These are phyloP conservation scores for Cladosporium phlei DNA, from an alignment of 2,329 filamentous ascomycete species.

Conservation along the genomic window DNA sequence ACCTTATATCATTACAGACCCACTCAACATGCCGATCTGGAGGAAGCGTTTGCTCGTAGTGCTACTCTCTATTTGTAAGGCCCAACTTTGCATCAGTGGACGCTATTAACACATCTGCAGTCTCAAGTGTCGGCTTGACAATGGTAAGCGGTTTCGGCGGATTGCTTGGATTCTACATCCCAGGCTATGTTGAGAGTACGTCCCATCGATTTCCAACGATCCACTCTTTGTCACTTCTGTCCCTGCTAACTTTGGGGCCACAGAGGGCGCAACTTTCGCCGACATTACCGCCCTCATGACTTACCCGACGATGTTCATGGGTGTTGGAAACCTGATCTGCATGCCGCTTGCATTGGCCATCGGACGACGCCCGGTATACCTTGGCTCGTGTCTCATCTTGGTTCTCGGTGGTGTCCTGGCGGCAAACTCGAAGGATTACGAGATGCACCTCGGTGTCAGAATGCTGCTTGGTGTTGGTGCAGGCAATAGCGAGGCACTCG, in stretches of 20 bases:
- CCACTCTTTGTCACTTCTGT: neutral
- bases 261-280: constrained; percentile 34
- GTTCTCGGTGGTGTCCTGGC: constrained; percentile 26
- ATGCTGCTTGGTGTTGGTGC: constrained; percentile 31
- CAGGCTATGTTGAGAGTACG: constrained; percentile 31
- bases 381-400: constrained; percentile 27
- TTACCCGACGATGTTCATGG: constrained; percentile 29
- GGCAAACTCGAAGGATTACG: constrained; percentile 21
- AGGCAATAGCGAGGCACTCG: constrained; percentile 23
- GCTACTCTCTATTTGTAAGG: constrained; percentile 27
- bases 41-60: constrained; percentile 29
- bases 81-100: neutral
- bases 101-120: constrained; percentile 22
- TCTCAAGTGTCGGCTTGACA: constrained; percentile 37
- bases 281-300: constrained; percentile 38
- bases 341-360: constrained; percentile 34
- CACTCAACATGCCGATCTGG: constrained; percentile 28
- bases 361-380: constrained; percentile 31
- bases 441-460: constrained; percentile 27
- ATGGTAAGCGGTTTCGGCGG: constrained; percentile 41
- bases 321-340: constrained; percentile 30
- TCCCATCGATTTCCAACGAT: neutral
- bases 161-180: constrained; percentile 40
- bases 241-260: neutral
- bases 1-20: constrained; percentile 21